These are phyloP conservation scores for Chrysochromulina tobinii DNA, from an alignment of 78 protist genomes.

Conservation along the genomic window DNA sequence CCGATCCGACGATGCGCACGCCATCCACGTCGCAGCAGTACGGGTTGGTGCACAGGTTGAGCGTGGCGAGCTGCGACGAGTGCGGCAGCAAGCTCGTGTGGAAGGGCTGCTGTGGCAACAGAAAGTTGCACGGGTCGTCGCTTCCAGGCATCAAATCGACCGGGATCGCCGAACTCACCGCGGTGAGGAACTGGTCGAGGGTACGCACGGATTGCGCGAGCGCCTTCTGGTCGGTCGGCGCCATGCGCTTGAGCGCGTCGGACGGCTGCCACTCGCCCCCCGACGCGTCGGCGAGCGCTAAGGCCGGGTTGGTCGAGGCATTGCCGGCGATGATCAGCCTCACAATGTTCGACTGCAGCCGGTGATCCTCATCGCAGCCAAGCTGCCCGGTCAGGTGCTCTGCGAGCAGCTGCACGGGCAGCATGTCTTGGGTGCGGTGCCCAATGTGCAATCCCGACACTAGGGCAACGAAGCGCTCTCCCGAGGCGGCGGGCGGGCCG, in stretches of 20 bases:
- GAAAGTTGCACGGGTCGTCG: conserved; percentile 41
- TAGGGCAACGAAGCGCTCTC: not conserved
- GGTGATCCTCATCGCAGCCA: conserved; percentile 5
- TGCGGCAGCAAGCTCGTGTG: conserved; percentile 37
- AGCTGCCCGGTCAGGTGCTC: conserved; percentile 36
- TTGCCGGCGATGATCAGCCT: conserved; percentile 7
- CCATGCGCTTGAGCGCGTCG: not conserved
- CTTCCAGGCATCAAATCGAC: conserved; percentile 58
- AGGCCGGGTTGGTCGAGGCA: not conserved
- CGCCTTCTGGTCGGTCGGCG: not conserved
- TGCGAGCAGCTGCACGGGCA: not conserved
- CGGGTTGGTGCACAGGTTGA: conserved; percentile 41
- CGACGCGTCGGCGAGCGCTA: not conserved
- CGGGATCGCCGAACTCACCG: not conserved
- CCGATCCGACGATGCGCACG: conserved; percentile 21
- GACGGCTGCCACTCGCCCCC: too few relatives aligned
- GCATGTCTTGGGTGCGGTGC: not conserved
- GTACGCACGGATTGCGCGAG: not conserved
- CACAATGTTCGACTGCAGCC: not conserved
- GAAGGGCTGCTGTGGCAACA: conserved; percentile 61
- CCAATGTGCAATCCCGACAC: conserved; percentile 48
- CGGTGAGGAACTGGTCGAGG: conserved; percentile 23
- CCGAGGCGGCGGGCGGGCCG: not conserved
- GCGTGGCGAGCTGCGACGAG: not conserved
- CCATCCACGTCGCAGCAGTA: not conserved